Conservation (phyloP, 768 basidiomycete species). For the Cystobasidium tubakii region DNA sequence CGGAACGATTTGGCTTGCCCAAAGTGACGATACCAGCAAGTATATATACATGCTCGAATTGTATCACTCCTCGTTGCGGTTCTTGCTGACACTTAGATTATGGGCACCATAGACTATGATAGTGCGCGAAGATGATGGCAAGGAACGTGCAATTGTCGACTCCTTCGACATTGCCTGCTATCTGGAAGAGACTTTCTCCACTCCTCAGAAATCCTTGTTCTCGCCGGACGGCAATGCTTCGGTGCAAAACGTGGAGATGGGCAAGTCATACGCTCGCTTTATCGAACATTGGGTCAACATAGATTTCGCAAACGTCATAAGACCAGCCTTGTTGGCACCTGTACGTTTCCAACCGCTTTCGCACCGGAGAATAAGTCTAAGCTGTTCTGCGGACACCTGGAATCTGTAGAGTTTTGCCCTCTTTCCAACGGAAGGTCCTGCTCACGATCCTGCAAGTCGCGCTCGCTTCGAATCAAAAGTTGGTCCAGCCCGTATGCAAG, state of each 20-base stretch:
- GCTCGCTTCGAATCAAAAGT: slow-evolving; percentile 6
- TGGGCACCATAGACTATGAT: background rate
- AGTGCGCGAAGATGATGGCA: background rate
- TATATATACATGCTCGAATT: background rate
- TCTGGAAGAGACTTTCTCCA: background rate
- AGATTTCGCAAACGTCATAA: background rate
- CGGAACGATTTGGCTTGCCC: background rate
- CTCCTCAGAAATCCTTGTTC: background rate
- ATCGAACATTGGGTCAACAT: background rate
- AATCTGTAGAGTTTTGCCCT: slow-evolving; percentile 2
- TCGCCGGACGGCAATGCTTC: background rate
- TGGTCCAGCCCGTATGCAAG: background rate
- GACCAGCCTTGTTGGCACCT: background rate
- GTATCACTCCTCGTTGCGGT: background rate
- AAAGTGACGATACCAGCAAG: slow-evolving; percentile 14
- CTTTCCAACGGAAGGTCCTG: background rate
- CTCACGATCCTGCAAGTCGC: slow-evolving; percentile 4
- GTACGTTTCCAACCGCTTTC: background rate
- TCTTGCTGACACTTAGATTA: background rate
- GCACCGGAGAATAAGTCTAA: background rate
- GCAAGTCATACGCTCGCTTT: slow-evolving; percentile 6
- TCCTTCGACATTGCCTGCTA: slow-evolving; percentile 4
- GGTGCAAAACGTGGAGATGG: background rate
- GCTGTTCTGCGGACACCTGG: no score
- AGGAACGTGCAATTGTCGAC: background rate